Conservation (phyloP, 495 filamentous ascomycete species). For the Lophiotrema nucula region DNA sequence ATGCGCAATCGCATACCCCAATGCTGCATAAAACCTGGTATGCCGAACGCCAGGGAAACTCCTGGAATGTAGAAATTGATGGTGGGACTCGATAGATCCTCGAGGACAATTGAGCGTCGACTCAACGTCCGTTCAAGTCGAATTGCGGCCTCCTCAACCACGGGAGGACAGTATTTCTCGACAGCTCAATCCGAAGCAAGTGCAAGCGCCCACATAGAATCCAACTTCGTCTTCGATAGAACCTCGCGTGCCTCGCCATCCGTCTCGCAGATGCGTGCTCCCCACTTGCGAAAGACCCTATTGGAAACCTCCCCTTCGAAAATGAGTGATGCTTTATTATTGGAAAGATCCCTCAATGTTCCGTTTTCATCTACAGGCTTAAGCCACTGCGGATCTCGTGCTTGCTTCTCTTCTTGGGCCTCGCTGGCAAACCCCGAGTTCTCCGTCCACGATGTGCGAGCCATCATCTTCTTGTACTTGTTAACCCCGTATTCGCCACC, state of each 20-base stretch:
- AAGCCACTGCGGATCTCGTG: constrained; percentile 67
- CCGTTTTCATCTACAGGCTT: constrained; percentile 72
- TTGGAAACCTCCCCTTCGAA: constrained; percentile 85
- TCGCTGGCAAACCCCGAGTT: constrained; percentile 63
- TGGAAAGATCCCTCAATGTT: constrained; percentile 71
- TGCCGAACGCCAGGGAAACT: no score
- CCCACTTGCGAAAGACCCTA: constrained; percentile 80
- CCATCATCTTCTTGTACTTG: constrained; percentile 85
- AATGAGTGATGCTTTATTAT: constrained; percentile 75
- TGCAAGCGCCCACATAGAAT: constrained; percentile 95
- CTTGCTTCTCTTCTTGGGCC: constrained; percentile 58
- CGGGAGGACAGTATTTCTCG: no score
- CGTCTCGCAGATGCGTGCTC: constrained; percentile 78
- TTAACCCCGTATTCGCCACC: constrained; percentile 77
- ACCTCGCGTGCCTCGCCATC: constrained; percentile 83
- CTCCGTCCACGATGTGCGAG: constrained; percentile 93
- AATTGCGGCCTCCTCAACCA: no score
- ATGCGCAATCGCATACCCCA: no score
- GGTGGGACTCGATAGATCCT: no score
- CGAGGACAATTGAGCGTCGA: no score
- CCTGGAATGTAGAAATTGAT: no score
- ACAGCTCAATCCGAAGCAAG: no score
- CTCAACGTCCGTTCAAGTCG: no score
- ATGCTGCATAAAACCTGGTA: no score
- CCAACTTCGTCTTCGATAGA: constrained; percentile 78